A percentile compares a stretch with the other conserved stretches of the same genome.
These are phyloP conservation scores for Nakazawaea pomicola DNA, from an alignment of 805 yeast species.

Conservation along the genomic window DNA sequence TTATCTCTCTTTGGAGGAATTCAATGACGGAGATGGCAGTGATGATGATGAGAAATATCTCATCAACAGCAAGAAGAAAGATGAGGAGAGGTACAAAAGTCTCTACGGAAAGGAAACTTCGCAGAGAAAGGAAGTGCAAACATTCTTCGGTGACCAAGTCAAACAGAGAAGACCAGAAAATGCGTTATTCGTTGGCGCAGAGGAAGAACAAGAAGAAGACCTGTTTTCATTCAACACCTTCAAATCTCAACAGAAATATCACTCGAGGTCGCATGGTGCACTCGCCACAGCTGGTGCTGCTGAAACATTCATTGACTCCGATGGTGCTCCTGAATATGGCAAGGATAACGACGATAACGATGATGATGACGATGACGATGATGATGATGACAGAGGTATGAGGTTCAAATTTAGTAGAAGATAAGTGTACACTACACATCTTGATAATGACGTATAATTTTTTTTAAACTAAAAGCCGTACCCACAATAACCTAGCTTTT, in stretches of 20 bases:
- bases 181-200: background rate
- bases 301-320: too few species aligned
- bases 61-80: background rate
- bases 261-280: too few species aligned
- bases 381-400: conserved; percentile 18
- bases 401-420: conserved; percentile 23
- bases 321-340: background rate
- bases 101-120: background rate
- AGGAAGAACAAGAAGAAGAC: too few species aligned
- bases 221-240: too few species aligned
- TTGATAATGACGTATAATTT: background rate
- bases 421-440: background rate
- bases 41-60: conserved; percentile 6
- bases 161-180: background rate
- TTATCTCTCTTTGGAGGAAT: conserved; percentile 9
- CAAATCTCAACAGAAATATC: too few species aligned
- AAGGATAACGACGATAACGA: conserved; percentile 1
- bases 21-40: background rate
- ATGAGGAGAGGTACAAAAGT: background rate
- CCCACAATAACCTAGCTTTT: conserved; percentile 15
- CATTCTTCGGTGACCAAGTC: background rate
- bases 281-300: too few species aligned
- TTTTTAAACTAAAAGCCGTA: conserved; percentile 4
- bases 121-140: background rate
- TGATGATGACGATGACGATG: conserved; percentile 3